Base-by-base conservation (phyloP, 1,139 yeast genomes). In the Protomyces macrosporus region DNA sequence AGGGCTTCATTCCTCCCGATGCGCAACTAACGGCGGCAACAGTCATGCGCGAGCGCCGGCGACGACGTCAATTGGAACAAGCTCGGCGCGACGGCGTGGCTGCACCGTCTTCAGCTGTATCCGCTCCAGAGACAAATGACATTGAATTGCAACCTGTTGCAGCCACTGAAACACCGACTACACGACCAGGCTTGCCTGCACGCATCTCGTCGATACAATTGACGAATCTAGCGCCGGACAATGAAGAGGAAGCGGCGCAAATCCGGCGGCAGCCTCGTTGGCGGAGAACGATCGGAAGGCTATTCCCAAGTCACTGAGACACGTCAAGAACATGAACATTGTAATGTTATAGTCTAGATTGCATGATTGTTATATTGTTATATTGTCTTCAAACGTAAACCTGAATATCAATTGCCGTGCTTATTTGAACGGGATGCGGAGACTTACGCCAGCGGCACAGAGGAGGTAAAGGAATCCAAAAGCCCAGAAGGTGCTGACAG, bases 31-130 rank as follows among this genome's bases (percentile, higher is more conserved):
- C 72, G 9, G 70, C 68, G 36, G 68, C 71, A 10, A 69, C 71
- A 5, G 72, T 71, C n/a, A 66, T 71, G 48, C 68, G 72, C 7
- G 73, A 71, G 54, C 66, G 71, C 14, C 65, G 70, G 6, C 53
- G 69, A 53, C 65, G 70, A 3, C 65, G 68, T 9, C 37, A 39
- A 16, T 10, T 16, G 16, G 30, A 10, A 12, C 30, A 16, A 42
- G 48, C 12, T 10, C 23, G 48, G 12, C 12, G 16, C 12, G 9
- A 23, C 9, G 48, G 48, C 6, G 12, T 12, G 12, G 12, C 30
- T n/a, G 48, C 23, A 30, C 48, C n/a, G 6, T 23, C 23, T 23
- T 23, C 23, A 23, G 23, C 23, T 23, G 23, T 23, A 23, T 5
- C 16, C 16, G 55, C 40, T 9, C 23, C n/a, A 4, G 42, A 34